These are phyloP conservation scores for Lentinula sp. DNA, from an alignment of 768 basidiomycete genomes.

Conservation along the genomic window DNA sequence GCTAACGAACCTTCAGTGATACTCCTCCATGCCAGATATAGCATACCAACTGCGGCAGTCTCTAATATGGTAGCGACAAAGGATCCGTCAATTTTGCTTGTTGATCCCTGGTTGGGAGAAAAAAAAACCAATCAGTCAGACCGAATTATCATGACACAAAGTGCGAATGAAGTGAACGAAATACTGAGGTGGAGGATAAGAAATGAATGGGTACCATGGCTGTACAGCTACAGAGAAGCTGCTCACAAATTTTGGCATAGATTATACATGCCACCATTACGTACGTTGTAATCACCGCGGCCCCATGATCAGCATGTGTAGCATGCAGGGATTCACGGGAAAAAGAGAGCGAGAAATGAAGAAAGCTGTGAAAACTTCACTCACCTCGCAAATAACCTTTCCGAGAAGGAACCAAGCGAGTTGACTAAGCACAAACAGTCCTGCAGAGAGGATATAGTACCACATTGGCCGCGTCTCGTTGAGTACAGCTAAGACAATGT, in stretches of 20 bases:
- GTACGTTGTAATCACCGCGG: not conserved
- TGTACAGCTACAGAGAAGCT: too few species aligned
- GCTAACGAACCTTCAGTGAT: slow-evolving; percentile 75
- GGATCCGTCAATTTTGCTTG: slow-evolving; percentile 72
- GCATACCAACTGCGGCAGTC: slow-evolving; percentile 57
- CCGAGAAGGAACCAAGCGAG: slow-evolving; percentile 79
- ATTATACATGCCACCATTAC: too few species aligned
- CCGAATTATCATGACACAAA: not conserved
- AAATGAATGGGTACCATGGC: too few species aligned
- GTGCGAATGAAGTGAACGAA: not conserved
- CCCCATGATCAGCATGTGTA: not conserved
- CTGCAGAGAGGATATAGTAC: slow-evolving; percentile 68
- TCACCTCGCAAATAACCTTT: slow-evolving; percentile 65
- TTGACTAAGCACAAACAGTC: slow-evolving; percentile 76
- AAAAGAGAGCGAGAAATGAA: not conserved
- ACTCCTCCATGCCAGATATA: slow-evolving; percentile 81
- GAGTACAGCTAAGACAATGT: slow-evolving; percentile 71
- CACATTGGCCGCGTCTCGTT: slow-evolving; percentile 76
- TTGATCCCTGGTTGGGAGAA: slow-evolving; percentile 39
- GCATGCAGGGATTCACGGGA: not conserved
- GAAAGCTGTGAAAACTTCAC: not conserved
- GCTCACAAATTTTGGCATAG: too few species aligned
- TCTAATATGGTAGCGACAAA: slow-evolving; percentile 85
- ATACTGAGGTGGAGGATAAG: too few species aligned
- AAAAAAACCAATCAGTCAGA: not conserved